Percentiles rank a stretch among this genome's conserved stretches.
These are phyloP conservation scores for Solanum gracilifrons DNA, from an alignment of 257 asterid species.

Conservation along the genomic window DNA sequence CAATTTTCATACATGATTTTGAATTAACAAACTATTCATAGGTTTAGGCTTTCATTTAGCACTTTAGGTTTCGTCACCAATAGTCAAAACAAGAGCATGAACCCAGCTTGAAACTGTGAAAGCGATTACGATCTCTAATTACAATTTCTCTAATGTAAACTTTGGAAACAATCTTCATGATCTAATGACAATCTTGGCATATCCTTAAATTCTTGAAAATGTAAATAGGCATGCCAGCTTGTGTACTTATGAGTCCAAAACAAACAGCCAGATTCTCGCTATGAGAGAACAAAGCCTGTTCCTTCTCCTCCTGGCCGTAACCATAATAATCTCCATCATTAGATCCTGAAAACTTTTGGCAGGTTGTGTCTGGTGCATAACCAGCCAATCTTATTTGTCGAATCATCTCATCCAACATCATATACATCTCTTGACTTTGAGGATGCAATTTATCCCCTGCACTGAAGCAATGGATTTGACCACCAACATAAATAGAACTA, in stretches of 20 bases:
- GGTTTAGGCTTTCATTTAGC: too few relatives aligned
- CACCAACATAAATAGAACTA: constrained; percentile 39
- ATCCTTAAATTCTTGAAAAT: constrained; percentile 54
- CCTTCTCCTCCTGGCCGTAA: constrained; percentile 35
- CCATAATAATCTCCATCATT: constrained; percentile 11
- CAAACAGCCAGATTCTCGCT: constrained; percentile 55
- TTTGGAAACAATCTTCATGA: constrained; percentile 40
- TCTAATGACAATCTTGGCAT: constrained; percentile 48
- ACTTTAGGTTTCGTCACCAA: constrained; percentile 2
- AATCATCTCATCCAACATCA: constrained; percentile 52
- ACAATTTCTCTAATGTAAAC: constrained; percentile 43
- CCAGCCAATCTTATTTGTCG: constrained; percentile 29
- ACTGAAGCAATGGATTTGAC: constrained; percentile 40
- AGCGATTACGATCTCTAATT: constrained; percentile 52
- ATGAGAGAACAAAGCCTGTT: constrained; percentile 33
- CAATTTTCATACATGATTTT: too few relatives aligned
- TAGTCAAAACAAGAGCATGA: constrained; percentile 43
- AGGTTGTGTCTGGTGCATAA: constrained; percentile 25
- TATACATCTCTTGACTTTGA: constrained; percentile 25
- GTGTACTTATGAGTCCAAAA: constrained; percentile 49
- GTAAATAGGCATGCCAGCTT: constrained; percentile 28
- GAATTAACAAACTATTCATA: too few relatives aligned
- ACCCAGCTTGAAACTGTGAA: constrained; percentile 41
- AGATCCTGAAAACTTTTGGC: constrained; percentile 22
- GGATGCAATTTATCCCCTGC: constrained; percentile 53